These are phyloP conservation scores for Pseudozyma sp. DNA, from an alignment of 1,284 basidiomycete species.

Conservation along the genomic window DNA sequence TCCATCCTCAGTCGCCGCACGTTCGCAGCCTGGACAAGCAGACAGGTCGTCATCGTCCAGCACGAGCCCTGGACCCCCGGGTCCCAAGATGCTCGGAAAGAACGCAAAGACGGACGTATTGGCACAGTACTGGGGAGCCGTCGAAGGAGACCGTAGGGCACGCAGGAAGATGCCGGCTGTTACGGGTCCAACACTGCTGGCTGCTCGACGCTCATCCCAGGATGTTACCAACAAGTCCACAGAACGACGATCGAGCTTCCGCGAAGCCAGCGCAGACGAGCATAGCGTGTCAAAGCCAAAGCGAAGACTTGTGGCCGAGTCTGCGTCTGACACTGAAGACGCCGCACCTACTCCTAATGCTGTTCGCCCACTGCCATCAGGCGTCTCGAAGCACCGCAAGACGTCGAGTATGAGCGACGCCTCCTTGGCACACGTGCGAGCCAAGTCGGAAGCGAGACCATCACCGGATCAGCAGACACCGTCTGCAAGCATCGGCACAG, in stretches of 20 bases:
- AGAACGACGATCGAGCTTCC: slow-evolving; percentile 44
- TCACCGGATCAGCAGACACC: slow-evolving; percentile 24
- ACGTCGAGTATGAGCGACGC: slow-evolving; percentile 46
- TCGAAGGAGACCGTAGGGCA: slow-evolving; percentile 53
- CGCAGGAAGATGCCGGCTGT: slow-evolving; percentile 46
- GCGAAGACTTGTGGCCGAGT: slow-evolving; percentile 40
- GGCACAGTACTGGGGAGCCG: slow-evolving; percentile 66
- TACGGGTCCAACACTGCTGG: slow-evolving; percentile 37
- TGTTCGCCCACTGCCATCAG: slow-evolving; percentile 4
- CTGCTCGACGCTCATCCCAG: slow-evolving; percentile 26
- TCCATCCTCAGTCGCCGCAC: slow-evolving; percentile 15
- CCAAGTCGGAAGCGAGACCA: slow-evolving; percentile 18
- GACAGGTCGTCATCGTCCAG: slow-evolving; percentile 37
- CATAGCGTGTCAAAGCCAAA: slow-evolving; percentile 23
- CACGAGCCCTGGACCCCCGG: slow-evolving; percentile 49
- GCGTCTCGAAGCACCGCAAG: slow-evolving; percentile 41
- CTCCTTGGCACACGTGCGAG: slow-evolving; percentile 17
- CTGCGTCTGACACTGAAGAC: slow-evolving; percentile 43
- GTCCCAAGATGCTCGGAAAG: slow-evolving; percentile 67
- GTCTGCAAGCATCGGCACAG: slow-evolving; percentile 5
- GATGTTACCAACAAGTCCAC: slow-evolving; percentile 25
- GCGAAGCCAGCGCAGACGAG: slow-evolving; percentile 30
- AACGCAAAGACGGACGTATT: slow-evolving; percentile 65
- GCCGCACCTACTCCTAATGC: slow-evolving; percentile 1
- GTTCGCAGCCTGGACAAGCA: slow-evolving; percentile 19